Base-by-base conservation (phyloP, 176 grass and related monocot species). In the Elaeis guineensis region DNA sequence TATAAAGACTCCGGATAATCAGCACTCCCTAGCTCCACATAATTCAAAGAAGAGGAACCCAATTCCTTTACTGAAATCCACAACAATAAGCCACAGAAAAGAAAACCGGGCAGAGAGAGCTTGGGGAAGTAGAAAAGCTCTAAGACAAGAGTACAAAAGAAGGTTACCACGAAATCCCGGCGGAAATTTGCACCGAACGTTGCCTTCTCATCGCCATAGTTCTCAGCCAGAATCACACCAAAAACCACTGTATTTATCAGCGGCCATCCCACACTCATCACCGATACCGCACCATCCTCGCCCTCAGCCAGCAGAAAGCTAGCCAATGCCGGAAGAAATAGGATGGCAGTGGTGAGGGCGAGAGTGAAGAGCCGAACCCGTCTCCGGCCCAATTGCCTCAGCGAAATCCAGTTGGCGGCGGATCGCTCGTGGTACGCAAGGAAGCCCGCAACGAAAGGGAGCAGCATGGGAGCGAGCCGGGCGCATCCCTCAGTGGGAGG, bases 111-210 rank as follows among this genome's bases (percentile, higher is more conserved):
- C 44, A 97, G 39, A 53, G 76, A 85, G 14, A 91, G 76, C 48
- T 91, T 97, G 6, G 87, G 84, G 74, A 85, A 97, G 73, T 89
- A 97, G 8, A 97, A 63, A n/a, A 97, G 84, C 62, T 97, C 80
- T 56, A 97, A 62, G 16, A 87, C 78, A 66, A 97, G 55, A 26
- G 87, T 88, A 71, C 92, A 91, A 26, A 91, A 53, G 60, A 91
- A 97, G 3, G 83, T 85, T 64, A 88, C 66, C 17, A 66, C 60
- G 22, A 91, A 90, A 80, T 82, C 81, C 68, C 81, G 72, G 32
- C 78, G 83, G 23, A 78, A 86, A 51, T 78, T 67, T 22, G 3
- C 62, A 61, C 2, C 77, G 69, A 64, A 71, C 3, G 55, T 58
- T 57, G 76, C 74, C 51, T 72, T 85, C n/a, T 89, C 81, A 22